phyloP scores from a whole-genome alignment of 2,329 filamentous ascomycete genomes.

The Zasmidium cellare region DNA sequence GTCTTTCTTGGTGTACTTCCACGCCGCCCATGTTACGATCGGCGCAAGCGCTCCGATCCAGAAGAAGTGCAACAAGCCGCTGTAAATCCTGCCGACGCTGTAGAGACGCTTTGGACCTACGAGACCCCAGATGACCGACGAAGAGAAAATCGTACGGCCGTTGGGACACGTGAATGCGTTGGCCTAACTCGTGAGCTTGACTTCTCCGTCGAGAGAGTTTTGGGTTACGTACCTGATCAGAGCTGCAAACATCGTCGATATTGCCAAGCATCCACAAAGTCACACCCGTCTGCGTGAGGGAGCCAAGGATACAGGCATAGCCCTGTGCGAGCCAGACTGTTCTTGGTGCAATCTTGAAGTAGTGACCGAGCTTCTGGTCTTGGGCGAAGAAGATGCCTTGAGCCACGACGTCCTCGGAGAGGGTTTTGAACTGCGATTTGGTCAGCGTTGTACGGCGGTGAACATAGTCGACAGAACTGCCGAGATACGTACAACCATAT shows the following conservation, averaged over 20 bases:
- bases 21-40: conserved; percentile 43
- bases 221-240: not conserved
- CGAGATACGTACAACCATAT: conserved; percentile 25
- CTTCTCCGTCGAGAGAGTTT: too few relatives aligned
- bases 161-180: conserved; percentile 51
- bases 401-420: conserved; percentile 34
- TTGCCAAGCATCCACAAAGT: conserved; percentile 50
- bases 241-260: conserved; percentile 36
- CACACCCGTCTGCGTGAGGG: conserved; percentile 45
- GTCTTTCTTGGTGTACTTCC: conserved; percentile 37
- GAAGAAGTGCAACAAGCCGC: conserved; percentile 52
- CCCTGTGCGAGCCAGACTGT: conserved; percentile 50
- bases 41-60: conserved; percentile 50
- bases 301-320: conserved; percentile 44
- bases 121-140: conserved; percentile 43
- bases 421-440: conserved; percentile 22
- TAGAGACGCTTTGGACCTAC: conserved; percentile 53
- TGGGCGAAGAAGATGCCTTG: conserved; percentile 35
- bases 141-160: conserved; percentile 47
- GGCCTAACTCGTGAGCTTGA: conserved; percentile 40
- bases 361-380: conserved; percentile 41
- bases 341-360: conserved; percentile 41
- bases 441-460: not conserved
- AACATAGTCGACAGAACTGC: not conserved
- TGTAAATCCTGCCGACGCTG: conserved; percentile 49